Evolutionary conservation across 768 basidiomycete species (phyloP), one percentile per base, ranked within the genome.

Genomic region (Pulveroboletus sp.): DNA sequence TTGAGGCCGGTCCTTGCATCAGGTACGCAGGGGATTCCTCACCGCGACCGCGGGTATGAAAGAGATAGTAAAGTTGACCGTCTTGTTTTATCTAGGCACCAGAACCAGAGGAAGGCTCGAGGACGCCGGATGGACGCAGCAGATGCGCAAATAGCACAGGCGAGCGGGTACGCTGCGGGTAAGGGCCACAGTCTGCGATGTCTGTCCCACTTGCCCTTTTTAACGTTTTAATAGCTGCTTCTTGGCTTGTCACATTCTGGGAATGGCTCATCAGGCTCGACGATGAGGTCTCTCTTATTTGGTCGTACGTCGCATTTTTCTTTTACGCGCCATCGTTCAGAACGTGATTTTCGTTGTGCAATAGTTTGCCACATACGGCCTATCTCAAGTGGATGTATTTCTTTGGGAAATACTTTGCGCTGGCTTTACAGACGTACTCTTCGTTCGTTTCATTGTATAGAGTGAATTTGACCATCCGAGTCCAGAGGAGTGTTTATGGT

Each of bases 331-430:
- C n/a, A 12, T 28, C n/a, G 27, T 18, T 2, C 10, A 0, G 31
- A 40, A 21, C 14, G 1, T 47, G 24, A 36, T 39, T 24, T 40
- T 2, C 11, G 5, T 26, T 32, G 6, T 27, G 0, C 27, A 18
- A 24, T 28, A 65, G 64, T 11, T 57, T 60, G 50, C 38, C 65
- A 8, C 7, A 6, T 3, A 46, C 7, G 8, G 53, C 60, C 2
- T 41, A 46, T 26, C 28, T 60, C 37, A 66, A 67, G 40, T 66
- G 62, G 65, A 8, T 67, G n/a, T 66, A 58, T 40, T 21, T 67
- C 15, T 55, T 64, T 40, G 51, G 50, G 5, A 67, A 51, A 45
- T 67, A 60, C 17, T 46, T 53, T 30, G 52, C 46, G 6, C 10
- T 67, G 10, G n/a, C 10, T 3, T 1, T 49, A 3, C 65, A 62